Evolutionary conservation across 306 rosid species (phyloP), one percentile per base, ranked within the genome.

Genomic region (Acacia crassicarpa): DNA sequence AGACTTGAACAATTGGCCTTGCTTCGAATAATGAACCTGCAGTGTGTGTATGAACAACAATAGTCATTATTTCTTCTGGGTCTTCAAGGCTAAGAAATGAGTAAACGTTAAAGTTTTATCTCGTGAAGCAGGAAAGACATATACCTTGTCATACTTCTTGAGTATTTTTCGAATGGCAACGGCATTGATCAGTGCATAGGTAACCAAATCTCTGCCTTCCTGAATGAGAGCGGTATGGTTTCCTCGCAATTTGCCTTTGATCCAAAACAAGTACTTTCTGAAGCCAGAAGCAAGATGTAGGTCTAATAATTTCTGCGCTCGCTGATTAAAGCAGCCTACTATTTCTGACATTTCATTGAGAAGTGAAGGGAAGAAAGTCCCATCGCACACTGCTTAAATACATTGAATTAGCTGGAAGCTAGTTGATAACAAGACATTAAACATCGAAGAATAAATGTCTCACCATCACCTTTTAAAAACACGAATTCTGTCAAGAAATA

Each of bases 101-200:
- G 27, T 2, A 58, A 14, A 20, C 25, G 20, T 61, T 23, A 1
- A 23, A 4, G 19, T 11, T 25, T 23, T 62, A 27, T 25, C 38
- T 27, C 14, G 67, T 25, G 38, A 62, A 62, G 67, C 38, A 62
- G 67, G 20, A 22, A 9, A 83, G 66, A 2, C 75, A 46, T 70
- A 95, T 70, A 95, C 99, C 97, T 95, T 93, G 38, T 95, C 99
- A 70, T 95, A 95, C 85, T 95, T 95, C 88, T 95, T 95, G 0
- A 95, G 91, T 56, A 95, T 95, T 81, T 95, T 95, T 40, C 97
- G 84, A 53, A 95, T 81, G 11, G 99, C 99, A 80, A 85, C 72
- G 71, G 97, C 93, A 11, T 95, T 95, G 62, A 95, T 91, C 74
- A 95, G 85, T 10, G 98, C 99, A 68, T 95, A 95, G 77, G 89